Percentiles rank a stretch among this genome's conserved stretches.
Evolutionary conservation across 441 rosid genomes (phyloP).

Genomic region (Erodium trifolium): DNA sequence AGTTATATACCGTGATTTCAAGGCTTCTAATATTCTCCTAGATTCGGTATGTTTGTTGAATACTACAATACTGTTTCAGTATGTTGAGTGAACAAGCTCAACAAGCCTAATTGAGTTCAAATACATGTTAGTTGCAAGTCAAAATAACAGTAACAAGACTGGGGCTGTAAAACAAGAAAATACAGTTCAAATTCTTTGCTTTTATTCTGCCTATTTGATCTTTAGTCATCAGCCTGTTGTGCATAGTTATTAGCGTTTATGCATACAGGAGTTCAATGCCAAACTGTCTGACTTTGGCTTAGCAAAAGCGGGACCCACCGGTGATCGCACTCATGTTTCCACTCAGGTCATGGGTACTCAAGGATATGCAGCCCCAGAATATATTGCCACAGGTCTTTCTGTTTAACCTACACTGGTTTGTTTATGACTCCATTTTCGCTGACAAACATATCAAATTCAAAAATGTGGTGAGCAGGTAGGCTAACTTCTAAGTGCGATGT

Average conservation of each 20-base stretch:
- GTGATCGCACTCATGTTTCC: constrained; percentile 89
- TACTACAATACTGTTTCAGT: neutral
- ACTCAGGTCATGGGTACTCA: constrained; percentile 72
- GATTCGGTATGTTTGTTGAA: constrained; percentile 45
- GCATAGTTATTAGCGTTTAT: neutral
- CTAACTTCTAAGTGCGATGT: constrained; percentile 81
- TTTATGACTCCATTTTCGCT: neutral
- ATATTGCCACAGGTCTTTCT: constrained; percentile 44
- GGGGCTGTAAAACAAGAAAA: neutral
- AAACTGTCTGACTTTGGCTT: constrained; percentile 89
- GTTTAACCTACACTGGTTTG: neutral
- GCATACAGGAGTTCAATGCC: constrained; percentile 54
- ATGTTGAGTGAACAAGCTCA: neutral
- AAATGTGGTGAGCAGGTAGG: constrained; percentile 37
- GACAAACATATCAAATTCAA: neutral
- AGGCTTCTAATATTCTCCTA: constrained; percentile 77
- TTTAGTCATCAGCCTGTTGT: neutral
- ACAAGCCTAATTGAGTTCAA: neutral
- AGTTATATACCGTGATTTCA: constrained; percentile 72
- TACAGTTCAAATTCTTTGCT: neutral
- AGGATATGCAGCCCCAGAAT: constrained; percentile 46
- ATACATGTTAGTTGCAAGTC: neutral
- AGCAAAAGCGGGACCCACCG: constrained; percentile 80
- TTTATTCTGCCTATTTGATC: neutral
- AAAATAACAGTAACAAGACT: neutral